Evolutionary conservation across 1,139 yeast species (phyloP), one percentile per base, ranked within the genome.

Genomic region (Kluyveromyces marxianus): DNA sequence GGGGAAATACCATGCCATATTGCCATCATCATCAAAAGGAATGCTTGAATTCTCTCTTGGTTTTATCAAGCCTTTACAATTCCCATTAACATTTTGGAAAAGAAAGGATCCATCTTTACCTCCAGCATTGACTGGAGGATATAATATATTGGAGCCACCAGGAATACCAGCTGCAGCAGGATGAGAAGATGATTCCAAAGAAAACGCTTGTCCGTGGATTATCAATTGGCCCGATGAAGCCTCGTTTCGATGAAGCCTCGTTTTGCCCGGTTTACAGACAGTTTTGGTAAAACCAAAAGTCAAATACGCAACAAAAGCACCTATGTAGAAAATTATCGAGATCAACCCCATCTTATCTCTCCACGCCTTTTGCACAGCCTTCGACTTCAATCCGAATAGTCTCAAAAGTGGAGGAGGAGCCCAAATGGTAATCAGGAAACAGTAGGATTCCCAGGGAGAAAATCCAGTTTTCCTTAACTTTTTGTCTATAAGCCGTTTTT

Each of bases 1-100:
- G 3, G 98, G 97, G 84, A 89, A 88, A 68, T 92, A 92, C 96
- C 96, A 90, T 7, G 96, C 97, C 54, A 92, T 63, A 41, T 82
- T 80, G 37, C 76, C 78, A 36, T 73, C 73, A 7, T 41, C 37
- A 51, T 74, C 71, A 50, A 70, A 67, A 0, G 97, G 97, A 49
- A 90, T 89, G 0, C 81, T 56, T 57, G 87, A 76, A 60, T 81
- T 76, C 7, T 71, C 77, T 52, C 77, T 77, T 40, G 97, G 95
- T n/a, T 69, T 74, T 48, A 92, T 83, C 48, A 92, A 71, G 28
- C 81, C 83, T 63, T 80, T 81, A 68, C 98, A 92, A 64, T 89
- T 83, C 30, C 97, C 97, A 62, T 92, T 92, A 43, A 92, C 97
- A 62, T 92, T 92, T 66, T 92, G 98, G 66, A 92, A 92, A 52